Evolutionary conservation across 163 green algal species (phyloP).

Genomic region (Trebouxia gelatinosa): DNA sequence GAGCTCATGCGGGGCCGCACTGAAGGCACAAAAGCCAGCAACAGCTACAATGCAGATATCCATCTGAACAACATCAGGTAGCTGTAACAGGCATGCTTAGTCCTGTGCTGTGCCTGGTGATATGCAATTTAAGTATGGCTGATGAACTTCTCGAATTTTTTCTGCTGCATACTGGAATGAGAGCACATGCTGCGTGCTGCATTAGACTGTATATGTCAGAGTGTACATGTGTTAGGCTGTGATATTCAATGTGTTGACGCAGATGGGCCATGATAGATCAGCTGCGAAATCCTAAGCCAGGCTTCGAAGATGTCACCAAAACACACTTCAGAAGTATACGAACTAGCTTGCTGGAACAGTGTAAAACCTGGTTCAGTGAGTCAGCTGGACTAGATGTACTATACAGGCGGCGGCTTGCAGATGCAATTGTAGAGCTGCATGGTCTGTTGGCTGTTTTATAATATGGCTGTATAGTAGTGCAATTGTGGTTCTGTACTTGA

Average conservation of each 20-base stretch:
- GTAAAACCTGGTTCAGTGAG: slow-evolving; percentile 39
- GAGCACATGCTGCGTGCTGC: too few relatives aligned
- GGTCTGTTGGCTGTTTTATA: slow-evolving; percentile 30
- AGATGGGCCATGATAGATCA: slow-evolving; percentile 71
- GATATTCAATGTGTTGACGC: too few relatives aligned
- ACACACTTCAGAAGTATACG: slow-evolving; percentile 55
- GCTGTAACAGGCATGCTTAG: too few relatives aligned
- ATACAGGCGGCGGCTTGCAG: slow-evolving; percentile 15
- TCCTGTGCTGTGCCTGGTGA: too few relatives aligned
- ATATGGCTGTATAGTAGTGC: too few relatives aligned
- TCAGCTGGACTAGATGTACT: slow-evolving; percentile 32
- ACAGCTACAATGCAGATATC: not conserved
- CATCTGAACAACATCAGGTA: not conserved
- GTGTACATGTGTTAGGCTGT: too few relatives aligned
- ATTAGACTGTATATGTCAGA: too few relatives aligned
- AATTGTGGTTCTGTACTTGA: too few relatives aligned
- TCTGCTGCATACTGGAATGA: too few relatives aligned
- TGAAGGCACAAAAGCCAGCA: slow-evolving; percentile 45
- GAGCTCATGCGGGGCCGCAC: slow-evolving; percentile 63
- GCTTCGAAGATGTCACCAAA: slow-evolving; percentile 58
- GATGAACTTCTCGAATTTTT: too few relatives aligned
- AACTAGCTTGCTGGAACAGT: slow-evolving; percentile 40
- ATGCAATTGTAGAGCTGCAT: slow-evolving; percentile 45
- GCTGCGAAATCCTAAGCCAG: slow-evolving; percentile 59
- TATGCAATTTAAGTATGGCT: too few relatives aligned